Percentiles rank a stretch among this genome's conserved stretches.
Conservation (phyloP, 2,329 filamentous ascomycete genomes). For the Alternaria triticina region DNA sequence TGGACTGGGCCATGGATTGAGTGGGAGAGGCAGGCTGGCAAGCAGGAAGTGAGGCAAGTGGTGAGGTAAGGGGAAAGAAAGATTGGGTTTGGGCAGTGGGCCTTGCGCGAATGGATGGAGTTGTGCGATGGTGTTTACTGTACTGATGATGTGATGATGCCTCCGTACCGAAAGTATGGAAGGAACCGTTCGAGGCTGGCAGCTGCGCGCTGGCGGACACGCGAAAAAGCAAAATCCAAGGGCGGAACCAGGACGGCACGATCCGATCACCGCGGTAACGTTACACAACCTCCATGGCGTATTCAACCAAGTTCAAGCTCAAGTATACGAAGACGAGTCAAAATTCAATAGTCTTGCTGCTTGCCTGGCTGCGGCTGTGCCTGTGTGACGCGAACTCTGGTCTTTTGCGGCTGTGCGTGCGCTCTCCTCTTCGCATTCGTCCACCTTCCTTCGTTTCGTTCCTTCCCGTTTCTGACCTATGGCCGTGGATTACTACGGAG, state of each 20-base stretch:
- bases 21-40: background rate
- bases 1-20: background rate
- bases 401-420: conserved; percentile 5
- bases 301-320: background rate
- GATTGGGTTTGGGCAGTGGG: no score
- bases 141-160: background rate
- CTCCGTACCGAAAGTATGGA: background rate
- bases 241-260: background rate
- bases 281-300: background rate
- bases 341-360: background rate
- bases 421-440: background rate
- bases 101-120: background rate
- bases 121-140: background rate
- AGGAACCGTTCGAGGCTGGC: background rate
- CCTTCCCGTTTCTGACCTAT: background rate
- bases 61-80: background rate
- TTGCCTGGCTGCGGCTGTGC: conserved; percentile 2
- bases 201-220: background rate
- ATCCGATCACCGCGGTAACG: background rate
- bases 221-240: background rate
- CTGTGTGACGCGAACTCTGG: conserved; percentile 1
- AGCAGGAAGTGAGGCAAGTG: background rate
- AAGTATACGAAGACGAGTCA: background rate
- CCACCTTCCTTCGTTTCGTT: background rate
- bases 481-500: conserved; percentile 4